Evolutionary conservation across 1,284 basidiomycete species (phyloP).

Genomic region (Calocybe gambosa): DNA sequence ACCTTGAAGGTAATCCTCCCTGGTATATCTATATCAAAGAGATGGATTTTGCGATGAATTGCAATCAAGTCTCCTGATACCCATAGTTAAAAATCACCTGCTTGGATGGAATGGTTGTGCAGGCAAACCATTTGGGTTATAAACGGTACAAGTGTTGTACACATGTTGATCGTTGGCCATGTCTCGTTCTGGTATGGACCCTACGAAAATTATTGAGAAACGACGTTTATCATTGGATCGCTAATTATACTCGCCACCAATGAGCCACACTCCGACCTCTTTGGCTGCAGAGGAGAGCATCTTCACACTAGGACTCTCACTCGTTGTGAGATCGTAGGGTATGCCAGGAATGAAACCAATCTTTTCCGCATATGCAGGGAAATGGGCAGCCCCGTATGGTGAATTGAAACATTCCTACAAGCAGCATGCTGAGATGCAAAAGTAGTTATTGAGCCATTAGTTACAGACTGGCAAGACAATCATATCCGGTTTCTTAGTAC

Average conservation of each 20-base stretch:
- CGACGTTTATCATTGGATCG: not conserved
- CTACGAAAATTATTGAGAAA: constrained; percentile 30
- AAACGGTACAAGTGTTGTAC: constrained; percentile 93
- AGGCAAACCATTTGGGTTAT: constrained; percentile 71
- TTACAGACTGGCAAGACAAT: constrained; percentile 80
- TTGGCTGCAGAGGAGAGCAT: constrained; percentile 82
- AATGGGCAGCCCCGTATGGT: constrained; percentile 86
- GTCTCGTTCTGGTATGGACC: constrained; percentile 86
- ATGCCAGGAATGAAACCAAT: constrained; percentile 58
- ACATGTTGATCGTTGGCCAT: constrained; percentile 49
- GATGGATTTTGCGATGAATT: constrained; percentile 89
- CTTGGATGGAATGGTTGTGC: not conserved
- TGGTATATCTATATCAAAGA: constrained; percentile 98
- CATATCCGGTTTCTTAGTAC: constrained; percentile 61
- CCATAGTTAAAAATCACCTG: not conserved
- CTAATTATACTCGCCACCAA: constrained; percentile 67
- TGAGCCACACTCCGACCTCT: constrained; percentile 79
- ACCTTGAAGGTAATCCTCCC: constrained; percentile 97
- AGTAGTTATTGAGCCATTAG: not conserved
- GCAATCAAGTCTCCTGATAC: constrained; percentile 75
- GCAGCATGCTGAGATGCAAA: not conserved
- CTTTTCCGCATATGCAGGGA: constrained; percentile 80
- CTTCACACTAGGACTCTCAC: constrained; percentile 73
- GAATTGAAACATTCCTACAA: constrained; percentile 97
- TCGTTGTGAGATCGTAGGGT: constrained; percentile 51